phyloP scores from a whole-genome alignment of 306 rosid genomes.

The Prosopis cineraria region DNA sequence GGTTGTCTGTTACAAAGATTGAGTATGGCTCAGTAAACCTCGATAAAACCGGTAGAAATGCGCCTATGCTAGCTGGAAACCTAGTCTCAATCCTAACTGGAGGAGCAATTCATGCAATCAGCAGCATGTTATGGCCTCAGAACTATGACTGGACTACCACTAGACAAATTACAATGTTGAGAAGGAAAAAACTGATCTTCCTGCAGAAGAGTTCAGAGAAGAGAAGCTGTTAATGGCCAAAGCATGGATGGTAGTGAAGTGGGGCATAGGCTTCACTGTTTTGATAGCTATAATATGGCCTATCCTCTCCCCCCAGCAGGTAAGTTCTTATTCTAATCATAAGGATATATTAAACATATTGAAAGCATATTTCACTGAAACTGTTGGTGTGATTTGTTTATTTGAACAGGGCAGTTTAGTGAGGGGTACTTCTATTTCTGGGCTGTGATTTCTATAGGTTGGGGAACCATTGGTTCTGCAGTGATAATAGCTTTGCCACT shows the following conservation, averaged over 20 bases:
- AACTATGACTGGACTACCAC: conserved; percentile 92
- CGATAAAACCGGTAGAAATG: conserved; percentile 81
- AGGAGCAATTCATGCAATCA: conserved; percentile 65
- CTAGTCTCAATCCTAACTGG: conserved; percentile 77
- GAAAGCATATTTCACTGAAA: not conserved
- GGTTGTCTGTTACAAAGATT: conserved; percentile 69
- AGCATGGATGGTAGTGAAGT: conserved; percentile 76
- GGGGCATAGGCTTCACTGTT: conserved; percentile 82
- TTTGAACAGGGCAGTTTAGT: conserved; percentile 65
- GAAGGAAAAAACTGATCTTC: conserved; percentile 68
- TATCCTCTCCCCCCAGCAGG: conserved; percentile 80
- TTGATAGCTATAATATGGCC: conserved; percentile 89
- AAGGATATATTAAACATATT: not conserved
- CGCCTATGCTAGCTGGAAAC: conserved; percentile 96
- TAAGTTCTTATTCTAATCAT: conserved; percentile 22
- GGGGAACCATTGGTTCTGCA: conserved; percentile 86
- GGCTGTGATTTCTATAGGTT: conserved; percentile 87
- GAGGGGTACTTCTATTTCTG: conserved; percentile 76
- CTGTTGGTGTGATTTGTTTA: not conserved
- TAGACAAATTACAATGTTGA: conserved; percentile 76
- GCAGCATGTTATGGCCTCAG: conserved; percentile 77
- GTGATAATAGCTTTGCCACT: conserved; percentile 74
- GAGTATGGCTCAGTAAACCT: conserved; percentile 74
- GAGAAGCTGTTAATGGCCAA: conserved; percentile 64
- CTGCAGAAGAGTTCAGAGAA: conserved; percentile 75